Evolutionary conservation across 345 rosid genomes (phyloP), one percentile per base, ranked within the genome.

Genomic region (Moringa oleifera): DNA sequence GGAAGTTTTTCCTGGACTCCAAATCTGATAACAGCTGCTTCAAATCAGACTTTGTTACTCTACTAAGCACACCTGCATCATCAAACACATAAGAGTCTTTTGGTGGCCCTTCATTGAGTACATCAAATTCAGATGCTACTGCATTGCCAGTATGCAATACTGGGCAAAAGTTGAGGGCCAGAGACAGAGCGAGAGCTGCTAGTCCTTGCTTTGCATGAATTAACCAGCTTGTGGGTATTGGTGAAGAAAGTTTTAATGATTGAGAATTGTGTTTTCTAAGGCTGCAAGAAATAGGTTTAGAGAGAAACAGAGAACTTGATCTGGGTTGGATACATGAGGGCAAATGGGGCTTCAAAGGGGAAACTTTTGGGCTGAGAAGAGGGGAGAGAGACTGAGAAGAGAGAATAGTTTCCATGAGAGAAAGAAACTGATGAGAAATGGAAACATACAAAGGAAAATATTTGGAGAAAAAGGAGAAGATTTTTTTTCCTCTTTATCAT

Each of bases 1-100:
- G 80, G 36, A 82, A 70, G 60, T 88, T 86, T 83, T 94, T 94
- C 72, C 97, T 73, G 22, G 89, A 80, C 70, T 94, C 99, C 86
- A 94, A 79, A 78, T 90, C 97, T 37, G 99, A 86, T 67, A 94
- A 80, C 54, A 94, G 77, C 65, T 73, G 80, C 79, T 82, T 94
- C 61, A 90, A 71, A 73, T 94, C 99, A 41, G 96, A 82, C 53
- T 28, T 94, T 0, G 99, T 90, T 12, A 94, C 88, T 62, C 84
- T 81, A 54, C 99, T 90, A n/a, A 94, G 89, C 75, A 94, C 99
- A 53, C 87, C 87, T 49, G 99, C 97, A 52, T 94, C 99, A 56
- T 90, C 99, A 31, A 94, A 80, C 18, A 94, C 77, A 64, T 83
- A 90, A 0, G 95, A 75, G 0, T 90, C 95, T 63, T 86, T 77